A percentile compares a stretch with the other conserved stretches of the same genome.
Evolutionary conservation across 805 yeast genomes (phyloP).

Genomic region (Starmera dryadoides): DNA sequence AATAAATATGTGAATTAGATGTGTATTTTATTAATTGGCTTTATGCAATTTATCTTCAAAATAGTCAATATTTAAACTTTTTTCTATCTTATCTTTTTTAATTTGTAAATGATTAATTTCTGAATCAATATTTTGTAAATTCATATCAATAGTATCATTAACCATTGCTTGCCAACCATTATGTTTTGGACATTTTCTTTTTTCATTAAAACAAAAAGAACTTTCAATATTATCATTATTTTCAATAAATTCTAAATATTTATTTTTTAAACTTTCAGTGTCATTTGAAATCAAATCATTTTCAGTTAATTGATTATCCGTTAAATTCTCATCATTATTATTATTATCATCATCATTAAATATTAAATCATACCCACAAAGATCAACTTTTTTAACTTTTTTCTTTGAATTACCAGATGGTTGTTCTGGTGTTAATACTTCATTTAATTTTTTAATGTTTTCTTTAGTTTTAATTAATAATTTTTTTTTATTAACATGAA

Average conservation of each 20-base stretch:
- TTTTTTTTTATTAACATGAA: constrained; percentile 8
- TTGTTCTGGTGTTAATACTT: constrained; percentile 8
- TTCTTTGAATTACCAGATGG: constrained; percentile 3
- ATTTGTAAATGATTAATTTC: constrained; percentile 15
- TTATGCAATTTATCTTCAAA: constrained; percentile 19
- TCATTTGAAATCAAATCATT: constrained; percentile 14
- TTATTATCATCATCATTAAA: constrained; percentile 10
- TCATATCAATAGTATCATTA: constrained; percentile 27
- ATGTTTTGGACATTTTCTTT: constrained; percentile 50
- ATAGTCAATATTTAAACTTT: constrained; percentile 29
- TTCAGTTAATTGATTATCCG: constrained; percentile 10
- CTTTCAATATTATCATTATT: neutral
- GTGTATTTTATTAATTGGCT: neutral
- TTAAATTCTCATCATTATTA: constrained; percentile 1
- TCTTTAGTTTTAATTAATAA: constrained; percentile 17
- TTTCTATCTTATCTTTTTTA: constrained; percentile 24
- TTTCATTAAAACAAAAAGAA: constrained; percentile 43
- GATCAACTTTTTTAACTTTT: constrained; percentile 32
- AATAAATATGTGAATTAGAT: neutral
- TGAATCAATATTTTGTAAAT: constrained; percentile 21
- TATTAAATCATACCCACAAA: constrained; percentile 44
- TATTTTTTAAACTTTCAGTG: constrained; percentile 1
- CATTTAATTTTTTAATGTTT: constrained; percentile 19
- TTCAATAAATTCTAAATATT: constrained; percentile 1
- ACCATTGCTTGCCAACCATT: constrained; percentile 37